Percentiles rank a stretch among this genome's conserved stretches.
phyloP scores from a whole-genome alignment of 1,284 basidiomycete genomes.

The Apiotrichum laibachii region DNA sequence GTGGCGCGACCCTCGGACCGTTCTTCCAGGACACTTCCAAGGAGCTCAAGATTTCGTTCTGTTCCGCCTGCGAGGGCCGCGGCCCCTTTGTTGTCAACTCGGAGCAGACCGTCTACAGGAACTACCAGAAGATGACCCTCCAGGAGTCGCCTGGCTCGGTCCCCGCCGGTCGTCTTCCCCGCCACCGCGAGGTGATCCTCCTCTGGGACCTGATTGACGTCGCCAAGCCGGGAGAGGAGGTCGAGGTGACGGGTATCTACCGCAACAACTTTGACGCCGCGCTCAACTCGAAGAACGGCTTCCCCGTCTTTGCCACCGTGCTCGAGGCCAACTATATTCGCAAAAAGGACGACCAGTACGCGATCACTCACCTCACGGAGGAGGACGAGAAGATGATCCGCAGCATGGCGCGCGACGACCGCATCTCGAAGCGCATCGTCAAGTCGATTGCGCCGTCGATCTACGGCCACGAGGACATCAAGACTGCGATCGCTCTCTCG shows the following conservation, averaged over 20 bases:
- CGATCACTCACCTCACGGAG: constrained; percentile 91
- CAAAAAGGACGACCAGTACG: constrained; percentile 91
- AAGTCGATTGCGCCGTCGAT: constrained; percentile 98
- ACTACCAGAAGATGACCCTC: constrained; percentile 98
- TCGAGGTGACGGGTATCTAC: constrained; percentile 96
- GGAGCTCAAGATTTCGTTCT: constrained; percentile 92
- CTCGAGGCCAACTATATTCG: constrained; percentile 97
- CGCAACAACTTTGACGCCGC: constrained; percentile 98
- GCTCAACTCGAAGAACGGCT: constrained; percentile 97
- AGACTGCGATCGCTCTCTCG: constrained; percentile 91
- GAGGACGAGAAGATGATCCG: constrained; percentile 94
- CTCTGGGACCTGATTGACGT: constrained; percentile 98
- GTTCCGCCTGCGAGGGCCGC: constrained; percentile 86
- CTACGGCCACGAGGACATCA: constrained; percentile 98
- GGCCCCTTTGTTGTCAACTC: constrained; percentile 97
- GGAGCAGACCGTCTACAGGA: constrained; percentile 96
- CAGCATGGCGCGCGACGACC: constrained; percentile 78
- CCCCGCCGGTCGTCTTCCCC: constrained; percentile 90
- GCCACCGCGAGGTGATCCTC: constrained; percentile 93
- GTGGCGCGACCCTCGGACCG: constrained; percentile 85
- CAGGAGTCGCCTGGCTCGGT: constrained; percentile 99
- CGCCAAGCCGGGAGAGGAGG: constrained; percentile 97
- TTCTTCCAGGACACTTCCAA: constrained; percentile 96
- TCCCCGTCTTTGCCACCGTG: constrained; percentile 97
- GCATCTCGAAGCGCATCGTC: constrained; percentile 93